phyloP scores from a whole-genome alignment of 2,329 filamentous ascomycete genomes.

The Fusarium avenaceum region DNA sequence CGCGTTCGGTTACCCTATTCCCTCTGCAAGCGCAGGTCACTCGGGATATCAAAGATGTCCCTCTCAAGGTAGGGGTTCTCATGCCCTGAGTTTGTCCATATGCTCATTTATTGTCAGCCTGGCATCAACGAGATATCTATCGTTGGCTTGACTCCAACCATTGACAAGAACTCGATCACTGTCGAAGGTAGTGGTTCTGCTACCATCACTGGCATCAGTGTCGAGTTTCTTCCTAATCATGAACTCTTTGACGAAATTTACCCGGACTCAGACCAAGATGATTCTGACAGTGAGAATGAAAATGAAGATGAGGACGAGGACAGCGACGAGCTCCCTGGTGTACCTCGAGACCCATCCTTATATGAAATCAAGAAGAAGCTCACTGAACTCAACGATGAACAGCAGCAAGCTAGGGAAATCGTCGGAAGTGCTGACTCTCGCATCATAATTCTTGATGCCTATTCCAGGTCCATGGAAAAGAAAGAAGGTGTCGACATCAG shows the following conservation, averaged over 20 bases:
- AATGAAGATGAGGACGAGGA: slow-evolving; percentile 40
- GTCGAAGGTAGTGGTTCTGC: slow-evolving; percentile 69
- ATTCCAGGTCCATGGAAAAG: slow-evolving; percentile 55
- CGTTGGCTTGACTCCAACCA: slow-evolving; percentile 66
- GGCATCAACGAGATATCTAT: slow-evolving; percentile 71
- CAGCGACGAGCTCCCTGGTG: slow-evolving; percentile 44
- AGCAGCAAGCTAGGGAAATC: slow-evolving; percentile 39
- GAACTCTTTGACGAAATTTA: slow-evolving; percentile 69
- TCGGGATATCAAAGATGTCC: slow-evolving; percentile 69
- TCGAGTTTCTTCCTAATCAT: slow-evolving; percentile 68
- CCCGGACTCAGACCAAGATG: slow-evolving; percentile 60
- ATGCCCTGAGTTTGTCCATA: background rate
- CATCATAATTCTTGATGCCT: slow-evolving; percentile 58
- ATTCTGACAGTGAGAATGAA: slow-evolving; percentile 48
- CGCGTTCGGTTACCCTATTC: slow-evolving; percentile 74
- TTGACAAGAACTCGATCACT: slow-evolving; percentile 71
- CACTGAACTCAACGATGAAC: slow-evolving; percentile 46
- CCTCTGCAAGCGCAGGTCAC: slow-evolving; percentile 71
- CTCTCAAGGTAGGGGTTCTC: slow-evolving; percentile 45
- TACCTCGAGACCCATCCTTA: slow-evolving; percentile 25
- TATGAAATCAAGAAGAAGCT: slow-evolving; percentile 52
- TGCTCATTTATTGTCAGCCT: slow-evolving; percentile 52
- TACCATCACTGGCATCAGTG: slow-evolving; percentile 71
- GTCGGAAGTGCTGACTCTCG: slow-evolving; percentile 52
- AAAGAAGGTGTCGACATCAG: slow-evolving; percentile 55